phyloP scores from a whole-genome alignment of 306 rosid genomes.

The Canavalia gladiata region DNA sequence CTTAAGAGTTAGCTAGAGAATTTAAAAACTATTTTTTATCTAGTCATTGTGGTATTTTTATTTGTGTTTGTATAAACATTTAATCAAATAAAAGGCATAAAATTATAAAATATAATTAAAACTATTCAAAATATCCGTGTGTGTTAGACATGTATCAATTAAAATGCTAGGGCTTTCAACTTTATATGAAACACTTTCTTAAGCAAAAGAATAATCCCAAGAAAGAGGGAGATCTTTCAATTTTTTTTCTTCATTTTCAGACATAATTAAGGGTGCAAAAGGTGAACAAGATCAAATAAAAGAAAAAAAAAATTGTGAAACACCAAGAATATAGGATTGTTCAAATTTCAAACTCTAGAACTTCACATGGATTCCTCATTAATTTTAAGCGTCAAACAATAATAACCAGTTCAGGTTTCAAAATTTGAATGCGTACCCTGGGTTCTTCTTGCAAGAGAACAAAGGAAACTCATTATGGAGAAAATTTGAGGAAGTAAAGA shows the following conservation, averaged over 20 bases:
- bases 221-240: not conserved
- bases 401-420: not conserved
- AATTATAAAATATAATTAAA: not conserved
- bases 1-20: too few species aligned
- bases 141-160: not conserved
- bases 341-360: not conserved
- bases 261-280: too few species aligned
- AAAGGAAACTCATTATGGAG: not conserved
- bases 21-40: too few species aligned
- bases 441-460: not conserved
- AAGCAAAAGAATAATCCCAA: not conserved
- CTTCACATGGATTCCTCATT: not conserved
- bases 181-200: not conserved
- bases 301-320: not conserved
- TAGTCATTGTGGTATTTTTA: too few species aligned
- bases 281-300: too few species aligned
- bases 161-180: not conserved
- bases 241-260: not conserved
- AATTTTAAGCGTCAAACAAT: not conserved
- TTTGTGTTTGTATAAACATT: too few species aligned
- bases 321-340: conserved; percentile 32
- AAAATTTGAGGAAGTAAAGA: not conserved
- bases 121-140: too few species aligned
- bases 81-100: too few species aligned
- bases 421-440: not conserved